Percentiles rank a stretch among this genome's conserved stretches.
Evolutionary conservation across 164 flowering plant genomes (phyloP).

Genomic region (Kalanchoe fedtschenkoi): DNA sequence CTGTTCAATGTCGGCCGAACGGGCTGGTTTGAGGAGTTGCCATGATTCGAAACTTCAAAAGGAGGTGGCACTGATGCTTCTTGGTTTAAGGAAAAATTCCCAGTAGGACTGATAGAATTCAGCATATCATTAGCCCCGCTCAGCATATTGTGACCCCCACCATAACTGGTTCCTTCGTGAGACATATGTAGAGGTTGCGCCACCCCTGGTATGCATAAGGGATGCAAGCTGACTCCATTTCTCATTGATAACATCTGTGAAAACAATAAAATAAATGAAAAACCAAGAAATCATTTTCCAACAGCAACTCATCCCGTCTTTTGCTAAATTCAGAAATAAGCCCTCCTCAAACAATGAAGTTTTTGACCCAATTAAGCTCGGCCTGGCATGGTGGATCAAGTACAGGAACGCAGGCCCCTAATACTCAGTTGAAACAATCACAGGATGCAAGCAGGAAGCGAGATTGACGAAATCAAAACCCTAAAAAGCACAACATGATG

Average conservation of each 20-base stretch:
- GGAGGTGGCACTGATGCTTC: conserved; percentile 17
- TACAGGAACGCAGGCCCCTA: too few relatives aligned
- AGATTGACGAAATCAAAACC: too few relatives aligned
- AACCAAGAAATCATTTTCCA: not conserved
- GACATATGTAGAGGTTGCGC: conserved; percentile 23
- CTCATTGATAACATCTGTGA: conserved; percentile 72
- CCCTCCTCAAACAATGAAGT: too few relatives aligned
- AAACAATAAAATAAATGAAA: conserved; percentile 10
- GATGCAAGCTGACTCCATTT: conserved; percentile 48
- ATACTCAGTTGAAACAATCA: too few relatives aligned
- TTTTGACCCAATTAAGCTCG: too few relatives aligned
- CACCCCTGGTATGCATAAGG: conserved; percentile 30
- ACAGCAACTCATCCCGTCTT: too few relatives aligned
- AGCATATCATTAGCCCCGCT: conserved; percentile 15
- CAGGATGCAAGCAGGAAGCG: too few relatives aligned
- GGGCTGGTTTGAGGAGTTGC: conserved; percentile 21
- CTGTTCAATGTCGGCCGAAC: conserved; percentile 16
- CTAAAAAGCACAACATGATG: too few relatives aligned
- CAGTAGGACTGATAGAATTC: conserved; percentile 14
- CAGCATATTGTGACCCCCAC: conserved; percentile 20
- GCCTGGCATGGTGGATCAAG: too few relatives aligned
- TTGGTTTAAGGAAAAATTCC: conserved; percentile 15
- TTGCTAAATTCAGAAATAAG: too few relatives aligned
- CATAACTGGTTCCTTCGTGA: conserved; percentile 19
- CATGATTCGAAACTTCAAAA: conserved; percentile 16